A percentile compares a stretch with the other conserved stretches of the same genome.
Evolutionary conservation across 176 grass and related monocot genomes (phyloP).

Genomic region (Poa annua): DNA sequence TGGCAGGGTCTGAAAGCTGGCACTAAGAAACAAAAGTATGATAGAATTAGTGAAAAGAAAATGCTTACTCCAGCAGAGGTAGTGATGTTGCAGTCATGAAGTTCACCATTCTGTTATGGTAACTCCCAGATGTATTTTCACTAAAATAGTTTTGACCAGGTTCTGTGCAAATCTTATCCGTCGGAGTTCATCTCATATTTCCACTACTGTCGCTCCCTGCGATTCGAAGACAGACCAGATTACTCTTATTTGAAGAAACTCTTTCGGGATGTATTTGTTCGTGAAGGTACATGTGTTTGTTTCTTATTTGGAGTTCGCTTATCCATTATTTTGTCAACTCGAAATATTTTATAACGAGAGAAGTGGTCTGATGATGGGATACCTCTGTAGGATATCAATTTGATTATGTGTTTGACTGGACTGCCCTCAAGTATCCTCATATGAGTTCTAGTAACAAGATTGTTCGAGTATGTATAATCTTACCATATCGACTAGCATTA

Average conservation of each 20-base stretch:
- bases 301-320: not conserved
- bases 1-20: constrained; percentile 97
- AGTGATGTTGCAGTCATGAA: constrained; percentile 40
- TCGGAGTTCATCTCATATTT: constrained; percentile 89
- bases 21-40: constrained; percentile 96
- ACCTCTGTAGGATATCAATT: constrained; percentile 77
- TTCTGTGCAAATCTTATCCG: constrained; percentile 91
- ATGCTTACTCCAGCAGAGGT: constrained; percentile 95
- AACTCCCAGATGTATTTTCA: constrained; percentile 25
- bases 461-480: constrained; percentile 53
- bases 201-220: constrained; percentile 81
- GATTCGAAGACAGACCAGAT: constrained; percentile 91
- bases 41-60: constrained; percentile 99
- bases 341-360: not conserved
- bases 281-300: constrained; percentile 63
- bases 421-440: constrained; percentile 77
- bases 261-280: constrained; percentile 84
- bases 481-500: constrained; percentile 21
- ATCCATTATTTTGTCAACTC: not conserved
- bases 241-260: constrained; percentile 90
- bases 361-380: constrained; percentile 17
- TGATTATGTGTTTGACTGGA: constrained; percentile 97
- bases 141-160: constrained; percentile 56
- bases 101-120: constrained; percentile 25
- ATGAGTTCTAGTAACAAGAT: constrained; percentile 59